phyloP scores from a whole-genome alignment of 352 stramenopile species.

The Phytophthora gonapodyides region DNA sequence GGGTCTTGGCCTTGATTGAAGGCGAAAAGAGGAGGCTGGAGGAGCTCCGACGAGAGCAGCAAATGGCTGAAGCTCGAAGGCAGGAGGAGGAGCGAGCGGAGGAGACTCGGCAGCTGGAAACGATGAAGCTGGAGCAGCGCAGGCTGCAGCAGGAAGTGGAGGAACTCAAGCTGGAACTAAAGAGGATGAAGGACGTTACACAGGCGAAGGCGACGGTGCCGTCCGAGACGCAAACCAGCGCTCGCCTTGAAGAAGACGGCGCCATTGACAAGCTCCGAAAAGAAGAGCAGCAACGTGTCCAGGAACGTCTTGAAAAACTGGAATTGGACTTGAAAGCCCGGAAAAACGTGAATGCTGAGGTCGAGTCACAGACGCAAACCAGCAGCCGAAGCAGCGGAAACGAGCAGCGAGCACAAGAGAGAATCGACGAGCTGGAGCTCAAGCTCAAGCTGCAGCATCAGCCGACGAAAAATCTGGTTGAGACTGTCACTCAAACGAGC shows the following conservation, averaged over 20 bases:
- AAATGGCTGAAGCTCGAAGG: slow-evolving; percentile 16
- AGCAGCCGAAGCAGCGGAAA: slow-evolving; percentile 5
- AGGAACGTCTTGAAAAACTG: slow-evolving; percentile 20
- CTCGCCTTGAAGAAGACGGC: slow-evolving; percentile 6
- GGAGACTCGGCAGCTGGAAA: slow-evolving; percentile 13
- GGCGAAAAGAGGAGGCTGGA: slow-evolving; percentile 12
- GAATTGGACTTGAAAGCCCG: slow-evolving; percentile 9
- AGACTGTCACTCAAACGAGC: slow-evolving; percentile 31
- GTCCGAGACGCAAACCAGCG: slow-evolving; percentile 24
- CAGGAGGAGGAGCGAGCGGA: slow-evolving; percentile 12
- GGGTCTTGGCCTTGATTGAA: slow-evolving; percentile 13
- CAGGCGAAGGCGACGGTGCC: slow-evolving; percentile 1
- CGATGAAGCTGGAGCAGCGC: slow-evolving; percentile 16
- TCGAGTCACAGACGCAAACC: slow-evolving; percentile 30
- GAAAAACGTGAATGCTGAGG: slow-evolving; percentile 1
- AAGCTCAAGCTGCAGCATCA: slow-evolving; percentile 22
- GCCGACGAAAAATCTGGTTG: slow-evolving; percentile 6
- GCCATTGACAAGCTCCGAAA: slow-evolving; percentile 15
- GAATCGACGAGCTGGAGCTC: slow-evolving; percentile 20
- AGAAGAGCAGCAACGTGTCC: slow-evolving; percentile 27
- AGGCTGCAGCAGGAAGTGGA: slow-evolving; percentile 21
- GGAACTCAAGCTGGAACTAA: slow-evolving; percentile 16
- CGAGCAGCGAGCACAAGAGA: slow-evolving; percentile 9
- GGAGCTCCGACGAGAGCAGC: slow-evolving; percentile 21
- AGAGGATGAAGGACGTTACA: slow-evolving; percentile 13